Base-by-base conservation (phyloP, 768 basidiomycete species). In the Zangia roseola region DNA sequence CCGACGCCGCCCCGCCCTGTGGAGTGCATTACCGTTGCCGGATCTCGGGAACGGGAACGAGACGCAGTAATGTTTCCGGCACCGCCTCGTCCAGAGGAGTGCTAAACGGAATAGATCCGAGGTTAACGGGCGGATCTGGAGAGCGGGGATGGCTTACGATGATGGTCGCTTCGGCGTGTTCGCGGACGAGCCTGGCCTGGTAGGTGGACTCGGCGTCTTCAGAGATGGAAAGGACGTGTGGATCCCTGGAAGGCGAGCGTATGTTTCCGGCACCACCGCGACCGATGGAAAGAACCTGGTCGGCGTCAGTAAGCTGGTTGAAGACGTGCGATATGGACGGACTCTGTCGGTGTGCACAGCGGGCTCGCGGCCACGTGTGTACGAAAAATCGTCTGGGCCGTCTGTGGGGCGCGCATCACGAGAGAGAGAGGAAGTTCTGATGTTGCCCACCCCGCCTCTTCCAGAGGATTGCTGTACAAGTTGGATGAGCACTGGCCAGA, bases 241-340 rank as follows among this genome's bases (percentile, higher is more conserved):
- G 43, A 44, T 82, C 84, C 30, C 83, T 79, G 20, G 88, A 89
- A 1, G 83, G 84, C 2, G 89, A 86, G 48, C 88, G 83, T 43
- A 94, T 83, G 74, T 94, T 94, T 9, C 91, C 92, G 8, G 79
- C 79, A 14, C 92, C 92, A 23, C 92, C 91, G 43, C 91, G 82
- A 10, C 92, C 92, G 36, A 78, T 77, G 17, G 81, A 83, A 54
- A 70, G 73, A 54, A 55, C n/a, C 56, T 55, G 30, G 20, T 24
- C 13, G 39, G 3, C 12, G 31, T 52, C 24, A 49, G 31, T 14
- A 23, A 30, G 19, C 40, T 16, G 35, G 46, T 7, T n/a, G 39
- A 36, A 30, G 30, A 9, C 2, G 12, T 16, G 37, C 6, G 17
- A 17, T 9, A 8, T 16, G 36, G 13, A 56, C 70, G 5, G 52